Percentiles rank a stretch among this genome's conserved stretches.
These are phyloP conservation scores for Trametopsis cervina DNA, from an alignment of 768 basidiomycete genomes.

Conservation along the genomic window DNA sequence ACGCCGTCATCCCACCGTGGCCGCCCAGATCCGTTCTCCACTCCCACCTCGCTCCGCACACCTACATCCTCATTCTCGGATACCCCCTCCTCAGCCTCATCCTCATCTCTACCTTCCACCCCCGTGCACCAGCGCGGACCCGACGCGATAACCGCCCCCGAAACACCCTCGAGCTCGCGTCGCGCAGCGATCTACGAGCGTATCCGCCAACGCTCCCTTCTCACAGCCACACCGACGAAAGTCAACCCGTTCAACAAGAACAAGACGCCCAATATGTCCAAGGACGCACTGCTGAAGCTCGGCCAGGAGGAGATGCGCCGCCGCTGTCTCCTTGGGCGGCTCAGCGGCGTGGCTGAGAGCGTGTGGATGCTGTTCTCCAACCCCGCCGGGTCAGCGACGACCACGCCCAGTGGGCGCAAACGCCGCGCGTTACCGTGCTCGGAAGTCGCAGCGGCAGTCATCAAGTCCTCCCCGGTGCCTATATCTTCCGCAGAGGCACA, in stretches of 20 bases:
- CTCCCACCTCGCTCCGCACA: constrained; percentile 23
- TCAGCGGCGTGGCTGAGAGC: constrained; percentile 78
- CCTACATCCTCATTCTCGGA: constrained; percentile 19
- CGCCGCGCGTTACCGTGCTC: constrained; percentile 60
- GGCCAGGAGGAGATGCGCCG: constrained; percentile 75
- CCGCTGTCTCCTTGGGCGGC: constrained; percentile 68
- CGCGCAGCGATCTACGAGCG: constrained; percentile 79
- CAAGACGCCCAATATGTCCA: constrained; percentile 42
- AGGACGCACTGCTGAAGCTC: constrained; percentile 62
- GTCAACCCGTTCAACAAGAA: constrained; percentile 23
- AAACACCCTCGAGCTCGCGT: constrained; percentile 69
- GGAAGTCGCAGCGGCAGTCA: constrained; percentile 61
- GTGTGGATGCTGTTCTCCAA: constrained; percentile 85
- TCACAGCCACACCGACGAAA: constrained; percentile 56
- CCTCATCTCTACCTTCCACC: constrained; percentile 47
- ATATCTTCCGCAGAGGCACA: constrained; percentile 72
- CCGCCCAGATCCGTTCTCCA: constrained; percentile 20
- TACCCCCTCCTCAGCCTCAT: constrained; percentile 33
- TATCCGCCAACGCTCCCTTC: constrained; percentile 64
- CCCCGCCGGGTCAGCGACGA: constrained; percentile 38
- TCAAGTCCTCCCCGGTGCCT: constrained; percentile 79
- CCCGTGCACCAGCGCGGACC: constrained; percentile 57
- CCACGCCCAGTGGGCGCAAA: constrained; percentile 55
- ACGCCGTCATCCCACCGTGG: constrained; percentile 45
- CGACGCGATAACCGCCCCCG: constrained; percentile 46